Conservation (phyloP, 495 filamentous ascomycete genomes). For the Rusavskia elegans region DNA sequence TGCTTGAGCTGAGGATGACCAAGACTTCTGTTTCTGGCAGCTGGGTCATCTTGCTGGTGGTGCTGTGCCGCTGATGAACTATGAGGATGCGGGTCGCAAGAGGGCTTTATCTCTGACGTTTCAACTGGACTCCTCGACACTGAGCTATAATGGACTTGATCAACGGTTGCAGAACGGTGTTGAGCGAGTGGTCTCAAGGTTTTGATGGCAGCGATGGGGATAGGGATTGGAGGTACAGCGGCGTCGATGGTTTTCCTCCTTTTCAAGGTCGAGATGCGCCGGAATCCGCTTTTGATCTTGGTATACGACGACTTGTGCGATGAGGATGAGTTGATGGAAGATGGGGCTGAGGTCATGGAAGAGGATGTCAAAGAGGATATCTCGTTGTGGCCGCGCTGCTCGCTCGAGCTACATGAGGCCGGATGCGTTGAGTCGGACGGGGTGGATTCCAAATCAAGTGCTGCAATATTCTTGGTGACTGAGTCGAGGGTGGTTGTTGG, state of each 20-base stretch:
- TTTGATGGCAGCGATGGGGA: background rate
- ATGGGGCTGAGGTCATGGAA: constrained; percentile 9
- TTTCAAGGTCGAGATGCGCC: constrained; percentile 12
- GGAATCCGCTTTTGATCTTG: constrained; percentile 11
- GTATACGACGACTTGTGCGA: constrained; percentile 13
- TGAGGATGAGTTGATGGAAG: constrained; percentile 5
- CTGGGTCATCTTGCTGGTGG: constrained; percentile 1
- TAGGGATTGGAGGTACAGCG: constrained; percentile 4
- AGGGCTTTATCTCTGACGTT: background rate
- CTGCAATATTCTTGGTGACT: constrained; percentile 8
- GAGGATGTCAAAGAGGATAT: constrained; percentile 12
- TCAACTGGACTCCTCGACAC: background rate
- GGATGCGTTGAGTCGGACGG: constrained; percentile 7
- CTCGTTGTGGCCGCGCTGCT: constrained; percentile 7
- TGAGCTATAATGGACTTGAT: background rate
- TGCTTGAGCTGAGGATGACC: constrained; percentile 7
- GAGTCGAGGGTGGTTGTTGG: constrained; percentile 10
- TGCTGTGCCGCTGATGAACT: background rate
- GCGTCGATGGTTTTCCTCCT: constrained; percentile 8
- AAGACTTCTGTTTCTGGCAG: constrained; percentile 8
- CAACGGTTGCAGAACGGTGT: background rate
- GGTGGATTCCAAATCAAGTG: constrained; percentile 2
- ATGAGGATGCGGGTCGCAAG: constrained; percentile 4
- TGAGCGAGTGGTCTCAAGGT: background rate
- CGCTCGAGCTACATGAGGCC: constrained; percentile 13